Conservation (phyloP, 2,329 filamentous ascomycete species). For the Aschersonia sp. region DNA sequence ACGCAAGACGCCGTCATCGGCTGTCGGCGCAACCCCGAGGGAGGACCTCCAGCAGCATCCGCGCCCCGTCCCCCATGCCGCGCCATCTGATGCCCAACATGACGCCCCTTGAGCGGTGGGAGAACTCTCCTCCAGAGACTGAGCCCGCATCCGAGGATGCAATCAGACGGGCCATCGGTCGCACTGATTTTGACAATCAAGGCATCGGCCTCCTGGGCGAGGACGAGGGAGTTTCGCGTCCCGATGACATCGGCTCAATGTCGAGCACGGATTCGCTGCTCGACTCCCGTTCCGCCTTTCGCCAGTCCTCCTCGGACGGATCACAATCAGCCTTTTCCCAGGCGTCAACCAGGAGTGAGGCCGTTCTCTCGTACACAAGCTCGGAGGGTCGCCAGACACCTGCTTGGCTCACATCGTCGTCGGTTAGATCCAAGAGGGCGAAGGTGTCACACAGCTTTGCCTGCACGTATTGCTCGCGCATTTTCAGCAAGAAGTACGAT, state of each 20-base stretch:
- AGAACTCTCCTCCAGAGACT: slow-evolving; percentile 26
- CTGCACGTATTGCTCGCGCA: slow-evolving; percentile 23
- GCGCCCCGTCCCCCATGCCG: slow-evolving; percentile 28
- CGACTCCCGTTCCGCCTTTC: slow-evolving; percentile 8
- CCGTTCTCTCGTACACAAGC: slow-evolving; percentile 1
- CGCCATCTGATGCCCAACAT: slow-evolving; percentile 17
- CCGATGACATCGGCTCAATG: slow-evolving; percentile 16
- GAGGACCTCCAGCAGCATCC: slow-evolving; percentile 9
- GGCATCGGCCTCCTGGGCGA: background rate
- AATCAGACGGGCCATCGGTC: slow-evolving; percentile 19
- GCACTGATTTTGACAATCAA: background rate
- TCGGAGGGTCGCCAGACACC: slow-evolving; percentile 1
- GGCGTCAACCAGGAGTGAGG: slow-evolving; percentile 5
- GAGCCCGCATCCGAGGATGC: slow-evolving; percentile 23
- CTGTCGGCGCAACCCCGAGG: slow-evolving; percentile 15
- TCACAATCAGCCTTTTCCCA: slow-evolving; percentile 6
- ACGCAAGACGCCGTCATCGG: slow-evolving; percentile 31
- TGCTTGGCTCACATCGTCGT: slow-evolving; percentile 6
- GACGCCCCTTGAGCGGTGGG: slow-evolving; percentile 31
- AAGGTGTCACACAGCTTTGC: slow-evolving; percentile 13
- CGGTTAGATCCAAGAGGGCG: slow-evolving; percentile 3
- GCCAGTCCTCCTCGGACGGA: slow-evolving; percentile 8
- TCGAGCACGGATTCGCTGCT: slow-evolving; percentile 14
- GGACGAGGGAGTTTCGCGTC: background rate
- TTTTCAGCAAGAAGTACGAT: slow-evolving; percentile 25